Base-by-base conservation (phyloP, 768 basidiomycete genomes). In the Hortiboletus flavorubellus region DNA sequence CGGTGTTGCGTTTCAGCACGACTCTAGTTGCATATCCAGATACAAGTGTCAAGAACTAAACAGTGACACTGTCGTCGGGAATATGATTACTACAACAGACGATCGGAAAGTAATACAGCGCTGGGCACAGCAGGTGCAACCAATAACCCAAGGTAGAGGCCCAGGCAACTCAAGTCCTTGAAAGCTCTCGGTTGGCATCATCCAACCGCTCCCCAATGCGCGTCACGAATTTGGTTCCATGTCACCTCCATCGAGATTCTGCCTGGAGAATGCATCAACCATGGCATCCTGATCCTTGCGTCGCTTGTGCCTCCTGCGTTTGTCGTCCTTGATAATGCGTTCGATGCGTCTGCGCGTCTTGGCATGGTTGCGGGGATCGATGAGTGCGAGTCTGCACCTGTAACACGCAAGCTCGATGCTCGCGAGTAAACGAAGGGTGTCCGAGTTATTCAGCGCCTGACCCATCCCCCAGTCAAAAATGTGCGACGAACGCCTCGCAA, bases 351-450 rank as follows among this genome's bases (percentile, higher is more conserved):
- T 81, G 46, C 89, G 82, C 30, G 78, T 72, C 63, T 86, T 87
- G 63, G 71, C 72, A 62, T 88, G 86, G 41, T 75, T 68, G 33
- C 82, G 79, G n/a, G 89, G 85, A 70, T 91, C 87, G 46, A 78
- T 66, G 15, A 89, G 67, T 4, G 84, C 82, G 61, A 85, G 78
- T 64, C 83, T 87, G 74, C 85, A 89, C 61, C 80, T 81, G 68
- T 91, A 89, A 68, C 88, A 91, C 4, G 91, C 89, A 35, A 92
- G 82, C 65, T 93, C 91, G 58, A 93, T 89, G 72, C 86, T 88
- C 8, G 90, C 89, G 40, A 92, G 77, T 46, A 93, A 74, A 41
- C 88, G 85, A 34, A 93, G 78, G 1, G 91, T 92, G 66, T 93
- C 90, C 8, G 89, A 83, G 64, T 88, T 86, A 65, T 90, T 93